These are phyloP conservation scores for Neodidymelliopsis sp. DNA, from an alignment of 2,329 filamentous ascomycete genomes.

Conservation along the genomic window DNA sequence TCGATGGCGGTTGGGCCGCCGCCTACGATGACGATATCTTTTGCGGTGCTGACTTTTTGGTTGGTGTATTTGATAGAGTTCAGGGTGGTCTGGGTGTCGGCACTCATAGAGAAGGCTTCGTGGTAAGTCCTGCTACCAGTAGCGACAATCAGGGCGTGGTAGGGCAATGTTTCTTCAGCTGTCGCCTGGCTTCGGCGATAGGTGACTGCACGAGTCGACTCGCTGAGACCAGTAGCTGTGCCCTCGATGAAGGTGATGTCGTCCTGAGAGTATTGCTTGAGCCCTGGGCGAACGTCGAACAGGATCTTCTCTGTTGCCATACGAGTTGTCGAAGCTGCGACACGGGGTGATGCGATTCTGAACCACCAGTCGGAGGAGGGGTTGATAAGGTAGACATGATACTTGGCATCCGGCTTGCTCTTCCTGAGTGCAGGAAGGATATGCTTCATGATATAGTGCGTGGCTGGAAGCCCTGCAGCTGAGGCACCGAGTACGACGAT, in stretches of 20 bases:
- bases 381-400: constrained; percentile 64
- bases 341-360: constrained; percentile 61
- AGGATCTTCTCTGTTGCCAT: constrained; percentile 59
- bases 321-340: constrained; percentile 57
- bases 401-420: constrained; percentile 41
- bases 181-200: constrained; percentile 45
- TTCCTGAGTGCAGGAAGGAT: constrained; percentile 44
- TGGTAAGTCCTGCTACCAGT: constrained; percentile 60
- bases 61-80: constrained; percentile 48
- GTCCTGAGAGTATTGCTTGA: constrained; percentile 58
- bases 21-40: constrained; percentile 57
- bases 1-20: constrained; percentile 60
- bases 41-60: constrained; percentile 46
- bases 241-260: constrained; percentile 62
- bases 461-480: constrained; percentile 34
- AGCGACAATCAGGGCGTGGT: constrained; percentile 64
- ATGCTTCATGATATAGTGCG: constrained; percentile 49
- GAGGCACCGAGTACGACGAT: constrained; percentile 48
- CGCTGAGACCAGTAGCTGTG: constrained; percentile 57
- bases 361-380: constrained; percentile 63
- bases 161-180: constrained; percentile 49
- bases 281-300: constrained; percentile 57
- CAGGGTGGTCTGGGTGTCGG: constrained; percentile 30
- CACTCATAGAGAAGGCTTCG: constrained; percentile 54
- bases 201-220: constrained; percentile 53